phyloP scores from a whole-genome alignment of 2,329 filamentous ascomycete species.

The Capronia coronata region DNA sequence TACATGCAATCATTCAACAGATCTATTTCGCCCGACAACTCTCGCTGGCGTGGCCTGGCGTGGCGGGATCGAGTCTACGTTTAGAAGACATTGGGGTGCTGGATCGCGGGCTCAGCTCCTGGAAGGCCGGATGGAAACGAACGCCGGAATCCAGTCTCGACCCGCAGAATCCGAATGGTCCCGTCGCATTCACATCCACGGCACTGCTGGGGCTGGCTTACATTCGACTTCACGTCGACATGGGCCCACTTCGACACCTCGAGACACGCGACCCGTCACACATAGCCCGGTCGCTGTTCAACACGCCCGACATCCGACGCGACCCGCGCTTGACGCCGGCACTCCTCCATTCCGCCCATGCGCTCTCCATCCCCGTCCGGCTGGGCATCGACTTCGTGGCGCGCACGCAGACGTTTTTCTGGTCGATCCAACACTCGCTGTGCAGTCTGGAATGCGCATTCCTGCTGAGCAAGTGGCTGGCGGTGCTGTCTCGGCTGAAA shows the following conservation, averaged over 20 bases:
- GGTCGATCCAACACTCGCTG: slow-evolving; percentile 51
- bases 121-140: slow-evolving; percentile 50
- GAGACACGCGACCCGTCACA: slow-evolving; percentile 43
- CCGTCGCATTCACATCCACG: slow-evolving; percentile 49
- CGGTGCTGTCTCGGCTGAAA: slow-evolving; percentile 40
- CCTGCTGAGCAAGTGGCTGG: slow-evolving; percentile 42
- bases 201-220: slow-evolving; percentile 44
- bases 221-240: slow-evolving; percentile 43
- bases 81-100: slow-evolving; percentile 41
- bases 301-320: slow-evolving; percentile 40
- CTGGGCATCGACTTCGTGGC: slow-evolving; percentile 50
- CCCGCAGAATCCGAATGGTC: slow-evolving; percentile 48
- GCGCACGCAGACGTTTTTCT: slow-evolving; percentile 49
- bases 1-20: slow-evolving; percentile 50
- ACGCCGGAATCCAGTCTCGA: slow-evolving; percentile 50
- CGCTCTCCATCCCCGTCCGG: slow-evolving; percentile 49
- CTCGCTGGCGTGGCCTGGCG: slow-evolving; percentile 40
- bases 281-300: slow-evolving; percentile 42
- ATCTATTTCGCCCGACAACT: slow-evolving; percentile 48
- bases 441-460: slow-evolving; percentile 51
- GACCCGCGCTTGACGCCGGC: slow-evolving; percentile 45
- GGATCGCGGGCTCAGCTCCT: slow-evolving; percentile 44
- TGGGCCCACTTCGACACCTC: slow-evolving; percentile 43
- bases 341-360: slow-evolving; percentile 49
- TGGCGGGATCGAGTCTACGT: slow-evolving; percentile 39